These are phyloP conservation scores for Cyclocybe cylindracea DNA, from an alignment of 768 basidiomycete genomes.

Conservation along the genomic window DNA sequence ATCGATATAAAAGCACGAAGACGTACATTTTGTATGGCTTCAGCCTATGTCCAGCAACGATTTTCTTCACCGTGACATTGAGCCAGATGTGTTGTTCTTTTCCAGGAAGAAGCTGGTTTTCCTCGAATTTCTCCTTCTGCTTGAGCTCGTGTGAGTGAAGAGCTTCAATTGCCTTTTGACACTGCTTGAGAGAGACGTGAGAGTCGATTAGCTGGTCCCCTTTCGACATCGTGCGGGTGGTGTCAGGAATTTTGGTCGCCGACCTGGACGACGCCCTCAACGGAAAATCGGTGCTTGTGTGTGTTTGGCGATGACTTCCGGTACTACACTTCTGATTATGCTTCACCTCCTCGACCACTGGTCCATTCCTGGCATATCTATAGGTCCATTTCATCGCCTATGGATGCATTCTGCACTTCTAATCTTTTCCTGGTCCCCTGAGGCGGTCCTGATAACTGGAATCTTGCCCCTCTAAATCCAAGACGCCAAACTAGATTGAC, in stretches of 20 bases:
- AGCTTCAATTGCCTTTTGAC: constrained; percentile 75
- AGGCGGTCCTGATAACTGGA: too few relatives aligned
- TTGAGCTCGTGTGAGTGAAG: constrained; percentile 72
- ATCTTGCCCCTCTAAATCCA: too few relatives aligned
- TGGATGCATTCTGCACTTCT: too few relatives aligned
- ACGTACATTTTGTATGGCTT: constrained; percentile 87
- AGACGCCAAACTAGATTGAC: too few relatives aligned
- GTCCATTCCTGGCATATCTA: too few relatives aligned
- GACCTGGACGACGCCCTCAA: neutral
- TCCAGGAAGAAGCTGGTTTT: constrained; percentile 71
- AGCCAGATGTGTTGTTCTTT: constrained; percentile 91
- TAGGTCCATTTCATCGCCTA: too few relatives aligned
- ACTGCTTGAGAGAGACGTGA: constrained; percentile 72
- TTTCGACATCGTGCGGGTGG: constrained; percentile 37
- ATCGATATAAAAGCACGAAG: neutral
- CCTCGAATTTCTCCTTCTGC: constrained; percentile 61
- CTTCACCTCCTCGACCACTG: too few relatives aligned
- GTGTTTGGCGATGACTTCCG: neutral
- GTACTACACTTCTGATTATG: neutral
- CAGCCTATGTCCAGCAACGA: constrained; percentile 70
- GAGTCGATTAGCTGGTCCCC: constrained; percentile 58
- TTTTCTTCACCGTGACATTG: constrained; percentile 82
- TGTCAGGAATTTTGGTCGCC: neutral
- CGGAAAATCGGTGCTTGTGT: neutral
- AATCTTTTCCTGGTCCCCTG: too few relatives aligned